Base-by-base conservation (phyloP, 306 rosid genomes). In the Lupinus albus region DNA sequence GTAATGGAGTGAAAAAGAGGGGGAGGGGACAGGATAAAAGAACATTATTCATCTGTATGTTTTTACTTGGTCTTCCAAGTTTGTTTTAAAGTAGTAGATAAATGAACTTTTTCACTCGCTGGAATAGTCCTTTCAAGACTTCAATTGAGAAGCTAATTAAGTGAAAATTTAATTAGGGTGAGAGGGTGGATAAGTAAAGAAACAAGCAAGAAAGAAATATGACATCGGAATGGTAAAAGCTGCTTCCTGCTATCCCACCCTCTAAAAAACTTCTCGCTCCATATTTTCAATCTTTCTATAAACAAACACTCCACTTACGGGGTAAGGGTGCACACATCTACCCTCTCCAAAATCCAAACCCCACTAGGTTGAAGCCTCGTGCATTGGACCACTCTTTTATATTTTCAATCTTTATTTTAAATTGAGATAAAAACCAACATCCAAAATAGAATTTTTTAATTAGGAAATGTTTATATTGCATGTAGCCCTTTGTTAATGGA, bases 41-140 rank as follows among this genome's bases (percentile, higher is more conserved):
- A 11, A 20, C n/a, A 41, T 61, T 52, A 51, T 15, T 58, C 17
- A 59, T 48, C 60, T 15, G 20, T 59, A 16, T 15, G 32, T 16
- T 49, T 47, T 45, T 44, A 63, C 20, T 39, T 59, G 11, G 60
- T 49, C 28, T 64, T 39, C 17, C 60, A 51, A 15, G 50, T 12
- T 57, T 58, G 33, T 30, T 53, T 61, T 61, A 46, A 46, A 25
- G 14, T 15, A 70, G 54, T 10, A 16, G 6, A 66, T 11, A 67
- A 41, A 51, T 33, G 21, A 72, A 63, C 11, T 4, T 25, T 64
- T 49, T 45, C 67, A 66, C 55, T 8, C 20, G 58, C 48, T 8
- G 12, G 1, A 5, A 17, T 18, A 60, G 41, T 33, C 20, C 35
- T 66, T 12, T 14, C 55, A 56, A 49, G 55, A 76, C 32, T 54